Percentiles rank a stretch among this genome's conserved stretches.
These are phyloP conservation scores for Castanea sativa DNA, from an alignment of 306 rosid genomes.

Conservation along the genomic window DNA sequence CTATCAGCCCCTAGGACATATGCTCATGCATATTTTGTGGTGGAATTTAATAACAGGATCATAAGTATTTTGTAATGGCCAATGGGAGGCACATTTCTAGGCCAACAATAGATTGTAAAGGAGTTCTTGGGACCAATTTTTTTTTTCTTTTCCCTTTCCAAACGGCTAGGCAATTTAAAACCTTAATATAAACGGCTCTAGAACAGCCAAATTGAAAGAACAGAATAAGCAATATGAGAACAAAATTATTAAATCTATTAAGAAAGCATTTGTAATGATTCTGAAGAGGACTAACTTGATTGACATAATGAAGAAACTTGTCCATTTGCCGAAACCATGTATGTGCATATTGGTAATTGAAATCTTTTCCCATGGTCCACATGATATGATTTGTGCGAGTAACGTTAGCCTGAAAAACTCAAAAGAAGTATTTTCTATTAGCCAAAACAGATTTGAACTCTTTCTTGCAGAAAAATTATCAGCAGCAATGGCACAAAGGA, in stretches of 20 bases:
- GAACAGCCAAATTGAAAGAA: background rate
- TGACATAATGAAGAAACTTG: conserved; percentile 90
- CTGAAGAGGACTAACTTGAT: conserved; percentile 44
- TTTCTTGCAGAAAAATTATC: too few species aligned
- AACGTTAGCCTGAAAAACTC: conserved; percentile 70
- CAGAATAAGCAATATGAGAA: background rate
- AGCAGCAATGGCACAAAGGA: background rate
- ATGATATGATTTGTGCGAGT: conserved; percentile 91
- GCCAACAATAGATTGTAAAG: background rate
- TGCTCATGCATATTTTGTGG: background rate
- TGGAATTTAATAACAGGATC: background rate
- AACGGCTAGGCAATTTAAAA: background rate
- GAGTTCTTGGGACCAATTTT: background rate
- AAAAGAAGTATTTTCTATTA: background rate
- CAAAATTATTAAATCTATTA: background rate
- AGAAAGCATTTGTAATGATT: too few species aligned
- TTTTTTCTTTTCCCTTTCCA: background rate
- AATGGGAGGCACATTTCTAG: background rate
- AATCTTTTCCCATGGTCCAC: conserved; percentile 99
- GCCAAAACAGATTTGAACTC: conserved; percentile 13
- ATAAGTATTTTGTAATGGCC: background rate
- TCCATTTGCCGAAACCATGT: conserved; percentile 92
- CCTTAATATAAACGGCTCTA: background rate
- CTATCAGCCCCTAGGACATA: background rate
- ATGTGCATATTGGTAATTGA: conserved; percentile 84